Conservation (phyloP, 2,329 filamentous ascomycete genomes). For the Aspergillus brunneoviolaceus region DNA sequence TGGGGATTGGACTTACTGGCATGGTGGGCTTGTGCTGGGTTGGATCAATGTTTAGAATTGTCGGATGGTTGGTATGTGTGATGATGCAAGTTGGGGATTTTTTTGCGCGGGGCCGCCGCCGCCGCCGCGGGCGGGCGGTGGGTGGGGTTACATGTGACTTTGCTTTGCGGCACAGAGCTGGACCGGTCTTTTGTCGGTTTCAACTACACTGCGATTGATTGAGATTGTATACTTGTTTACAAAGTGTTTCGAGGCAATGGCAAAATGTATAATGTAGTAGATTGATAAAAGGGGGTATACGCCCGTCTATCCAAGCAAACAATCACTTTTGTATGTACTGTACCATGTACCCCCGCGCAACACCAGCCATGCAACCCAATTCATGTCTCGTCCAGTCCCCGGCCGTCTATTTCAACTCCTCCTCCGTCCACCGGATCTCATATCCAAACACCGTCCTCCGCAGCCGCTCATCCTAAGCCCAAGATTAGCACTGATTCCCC, state of each 20-base stretch:
- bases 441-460: constrained; percentile 82
- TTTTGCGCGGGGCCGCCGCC: constrained; percentile 8
- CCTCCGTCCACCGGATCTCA: constrained; percentile 62
- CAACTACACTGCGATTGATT: no score
- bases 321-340: neutral
- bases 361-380: neutral
- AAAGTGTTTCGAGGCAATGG: no score
- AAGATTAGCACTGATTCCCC: constrained; percentile 14
- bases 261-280: neutral
- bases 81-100: constrained; percentile 5
- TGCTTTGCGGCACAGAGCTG: neutral
- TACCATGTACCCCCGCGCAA: neutral
- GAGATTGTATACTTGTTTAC: no score
- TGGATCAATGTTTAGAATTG: neutral
- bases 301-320: neutral
- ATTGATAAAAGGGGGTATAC: neutral
- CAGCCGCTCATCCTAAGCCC: constrained; percentile 66
- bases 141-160: constrained; percentile 17
- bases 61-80: neutral
- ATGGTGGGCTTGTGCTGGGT: constrained; percentile 21
- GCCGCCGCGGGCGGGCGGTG: constrained; percentile 9
- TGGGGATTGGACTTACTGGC: constrained; percentile 24
- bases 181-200: no score
- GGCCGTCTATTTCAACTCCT: constrained; percentile 24
- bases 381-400: neutral